Conservation (phyloP, 805 yeast species). For the Candida coquimbonensis region DNA sequence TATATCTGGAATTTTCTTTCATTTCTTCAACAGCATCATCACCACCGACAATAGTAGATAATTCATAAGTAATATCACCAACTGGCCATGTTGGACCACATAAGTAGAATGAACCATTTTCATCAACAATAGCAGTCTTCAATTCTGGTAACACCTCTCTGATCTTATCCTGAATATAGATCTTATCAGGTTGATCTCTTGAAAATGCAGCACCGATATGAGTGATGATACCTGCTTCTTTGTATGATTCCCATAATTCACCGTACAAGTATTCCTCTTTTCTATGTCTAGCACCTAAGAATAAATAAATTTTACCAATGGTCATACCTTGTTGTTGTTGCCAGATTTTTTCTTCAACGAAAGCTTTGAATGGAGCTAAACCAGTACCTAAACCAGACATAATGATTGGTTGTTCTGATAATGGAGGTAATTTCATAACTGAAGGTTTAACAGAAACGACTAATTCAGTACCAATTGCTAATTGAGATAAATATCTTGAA, state of each 20-base stretch:
- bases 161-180: slow-evolving; percentile 91
- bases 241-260: slow-evolving; percentile 95
- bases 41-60: slow-evolving; percentile 77
- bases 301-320: slow-evolving; percentile 83
- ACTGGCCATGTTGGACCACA: slow-evolving; percentile 99
- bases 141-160: slow-evolving; percentile 66
- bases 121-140: slow-evolving; percentile 68
- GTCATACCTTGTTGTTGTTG: slow-evolving; percentile 83
- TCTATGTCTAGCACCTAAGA: slow-evolving; percentile 91
- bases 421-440: slow-evolving; percentile 91
- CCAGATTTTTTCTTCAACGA: slow-evolving; percentile 91
- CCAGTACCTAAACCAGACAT: slow-evolving; percentile 99
- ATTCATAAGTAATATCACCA: slow-evolving; percentile 88
- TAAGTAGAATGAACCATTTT: slow-evolving; percentile 86
- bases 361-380: slow-evolving; percentile 96
- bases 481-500: slow-evolving; percentile 81
- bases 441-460: slow-evolving; percentile 95
- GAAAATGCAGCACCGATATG: slow-evolving; percentile 97
- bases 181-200: slow-evolving; percentile 92
- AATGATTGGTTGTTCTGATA: slow-evolving; percentile 80
- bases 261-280: slow-evolving; percentile 94
- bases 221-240: slow-evolving; percentile 85
- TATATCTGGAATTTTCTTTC: slow-evolving; percentile 88
- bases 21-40: slow-evolving; percentile 82
- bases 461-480: slow-evolving; percentile 72